Base-by-base conservation (phyloP, 106 monocot genomes). In the Platanthera zijinensis region DNA sequence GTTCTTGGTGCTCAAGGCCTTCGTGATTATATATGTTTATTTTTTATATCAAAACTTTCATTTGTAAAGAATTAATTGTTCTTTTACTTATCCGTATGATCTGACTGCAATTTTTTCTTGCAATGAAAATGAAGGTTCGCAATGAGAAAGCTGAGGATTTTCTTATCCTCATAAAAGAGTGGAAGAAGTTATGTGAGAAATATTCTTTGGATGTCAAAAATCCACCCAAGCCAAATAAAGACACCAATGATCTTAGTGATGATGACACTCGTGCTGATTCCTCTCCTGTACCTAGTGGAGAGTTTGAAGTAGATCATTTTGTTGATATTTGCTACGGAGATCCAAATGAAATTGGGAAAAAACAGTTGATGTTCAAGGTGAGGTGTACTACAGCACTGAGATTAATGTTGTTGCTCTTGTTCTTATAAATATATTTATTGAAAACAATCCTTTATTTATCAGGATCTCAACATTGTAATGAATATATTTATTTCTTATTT, bases 71-170 rank as follows among this genome's bases (percentile, higher is more conserved):
- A n/a, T 1, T 39, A 39, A 39, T 19, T 62, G 13, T 62, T 4
- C 10, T 62, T 62, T 62, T 17, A 62, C 61, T 62, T 62, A 53
- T 62, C 17, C 6, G n/a, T 62, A 69, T 64, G 39, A 46, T 69
- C 17, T 47, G 7, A 3, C 8, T 15, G 13, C 48, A 70, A 67
- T 1, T 11, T 67, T 67, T 67, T 70, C 6, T 7, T 28, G 5
- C 48, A 1, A 7, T 17, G 46, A 6, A 48, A 70, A 48, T 70
- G 70, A 32, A 99, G 99, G 99, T 99, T 8, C 76, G 99, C 12
- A 99, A 94, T 84, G 94, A 94, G 61, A 90, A 83, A 22, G 99
- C 99, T 0, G 94, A 92, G 19, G 78, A 94, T 57, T 99, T 99
- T 80, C 73, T 99, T 8, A 30, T 63, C 28, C 80, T 99, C 9